A percentile compares a stretch with the other conserved stretches of the same genome.
Evolutionary conservation across 225 moss, liverwort and hornwort genomes (phyloP).

Genomic region (Bryoerythrophyllum caledonicum): DNA sequence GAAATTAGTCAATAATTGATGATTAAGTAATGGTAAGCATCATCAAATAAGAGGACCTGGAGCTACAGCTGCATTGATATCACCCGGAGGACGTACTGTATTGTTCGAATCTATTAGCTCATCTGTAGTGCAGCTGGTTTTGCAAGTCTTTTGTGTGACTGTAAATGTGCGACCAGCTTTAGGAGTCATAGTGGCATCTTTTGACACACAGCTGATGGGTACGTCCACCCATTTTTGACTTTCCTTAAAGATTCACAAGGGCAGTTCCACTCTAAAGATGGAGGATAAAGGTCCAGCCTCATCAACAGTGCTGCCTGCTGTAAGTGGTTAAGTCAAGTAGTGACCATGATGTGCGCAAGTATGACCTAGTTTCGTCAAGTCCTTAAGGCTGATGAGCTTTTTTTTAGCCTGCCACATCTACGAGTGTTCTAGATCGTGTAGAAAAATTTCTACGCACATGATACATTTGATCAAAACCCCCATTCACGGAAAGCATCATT

Average conservation of each 20-base stretch:
- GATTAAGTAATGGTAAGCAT: background rate
- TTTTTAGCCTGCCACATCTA: too few relatives aligned
- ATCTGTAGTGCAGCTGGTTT: constrained; percentile 16
- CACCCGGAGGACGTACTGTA: too few relatives aligned
- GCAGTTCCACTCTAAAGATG: background rate
- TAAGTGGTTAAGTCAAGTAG: background rate
- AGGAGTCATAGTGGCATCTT: background rate
- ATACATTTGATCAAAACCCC: too few relatives aligned
- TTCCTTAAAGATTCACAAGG: background rate
- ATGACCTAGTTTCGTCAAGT: constrained; percentile 17
- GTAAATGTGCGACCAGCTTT: constrained; percentile 2
- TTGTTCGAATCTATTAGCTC: background rate
- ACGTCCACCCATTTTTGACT: background rate
- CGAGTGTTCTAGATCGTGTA: too few relatives aligned
- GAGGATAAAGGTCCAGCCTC: background rate
- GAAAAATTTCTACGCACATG: too few relatives aligned
- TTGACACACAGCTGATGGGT: constrained; percentile 14
- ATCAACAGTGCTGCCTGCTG: background rate
- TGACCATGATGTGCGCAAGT: background rate
- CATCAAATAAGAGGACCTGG: background rate
- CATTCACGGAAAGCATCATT: too few relatives aligned
- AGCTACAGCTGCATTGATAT: background rate
- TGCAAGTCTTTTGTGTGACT: constrained; percentile 11
- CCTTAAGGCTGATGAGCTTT: too few relatives aligned
- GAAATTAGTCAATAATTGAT: background rate